These are phyloP conservation scores for Steccherinum ochraceum DNA, from an alignment of 768 basidiomycete species.

Conservation along the genomic window DNA sequence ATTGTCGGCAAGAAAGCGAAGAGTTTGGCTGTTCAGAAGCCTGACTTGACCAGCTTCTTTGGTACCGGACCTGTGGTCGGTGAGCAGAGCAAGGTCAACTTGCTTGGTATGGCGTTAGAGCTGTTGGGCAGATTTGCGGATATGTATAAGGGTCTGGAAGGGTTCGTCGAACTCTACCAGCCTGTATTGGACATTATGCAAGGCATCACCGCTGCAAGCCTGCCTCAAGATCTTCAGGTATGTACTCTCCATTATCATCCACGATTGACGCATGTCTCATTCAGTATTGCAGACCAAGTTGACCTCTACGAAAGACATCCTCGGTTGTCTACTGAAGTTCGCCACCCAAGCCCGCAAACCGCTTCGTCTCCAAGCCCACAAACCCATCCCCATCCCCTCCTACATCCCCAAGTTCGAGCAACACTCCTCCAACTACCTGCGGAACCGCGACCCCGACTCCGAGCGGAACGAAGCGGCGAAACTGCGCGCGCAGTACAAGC, in stretches of 20 bases:
- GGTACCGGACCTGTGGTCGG: conserved; percentile 22
- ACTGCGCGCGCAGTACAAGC: conserved; percentile 82
- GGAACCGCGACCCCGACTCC: conserved; percentile 84
- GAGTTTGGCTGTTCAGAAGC: conserved; percentile 32
- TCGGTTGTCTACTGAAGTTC: conserved; percentile 67
- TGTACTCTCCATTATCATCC: conserved; percentile 6
- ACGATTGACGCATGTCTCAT: background rate
- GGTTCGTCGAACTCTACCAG: conserved; percentile 79
- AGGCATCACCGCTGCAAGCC: conserved; percentile 36
- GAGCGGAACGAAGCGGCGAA: conserved; percentile 86
- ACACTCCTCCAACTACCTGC: conserved; percentile 65
- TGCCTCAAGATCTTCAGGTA: conserved; percentile 39
- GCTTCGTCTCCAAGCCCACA: conserved; percentile 84
- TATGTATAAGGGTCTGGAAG: conserved; percentile 70
- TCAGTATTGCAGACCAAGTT: conserved; percentile 38
- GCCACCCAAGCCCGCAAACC: conserved; percentile 67
- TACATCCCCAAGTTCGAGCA: conserved; percentile 92
- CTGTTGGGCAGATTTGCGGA: conserved; percentile 67
- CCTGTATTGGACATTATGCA: conserved; percentile 60
- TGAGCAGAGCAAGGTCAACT: conserved; percentile 68
- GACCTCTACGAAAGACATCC: conserved; percentile 37
- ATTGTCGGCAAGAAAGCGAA: conserved; percentile 35
- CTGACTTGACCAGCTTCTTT: conserved; percentile 43
- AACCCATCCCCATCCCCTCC: conserved; percentile 91
- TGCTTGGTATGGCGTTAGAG: conserved; percentile 55